These are phyloP conservation scores for Fraxinus sp. DNA, from an alignment of 305 asterid species.

Conservation along the genomic window DNA sequence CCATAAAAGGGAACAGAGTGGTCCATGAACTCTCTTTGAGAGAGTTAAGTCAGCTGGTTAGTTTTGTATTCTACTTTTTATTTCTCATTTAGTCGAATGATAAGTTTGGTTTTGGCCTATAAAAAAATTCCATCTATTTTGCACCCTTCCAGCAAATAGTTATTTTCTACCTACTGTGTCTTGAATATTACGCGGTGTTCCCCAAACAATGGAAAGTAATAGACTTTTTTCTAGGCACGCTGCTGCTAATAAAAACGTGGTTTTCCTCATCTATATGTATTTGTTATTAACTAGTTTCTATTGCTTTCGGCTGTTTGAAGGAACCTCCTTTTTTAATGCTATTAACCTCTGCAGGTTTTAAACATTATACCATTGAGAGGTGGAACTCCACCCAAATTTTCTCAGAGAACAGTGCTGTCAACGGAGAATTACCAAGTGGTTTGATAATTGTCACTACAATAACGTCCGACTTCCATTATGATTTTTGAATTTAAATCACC, in stretches of 20 bases:
- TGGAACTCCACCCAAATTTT: conserved; percentile 41
- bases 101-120: background rate
- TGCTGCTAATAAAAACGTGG: background rate
- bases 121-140: background rate
- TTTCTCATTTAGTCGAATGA: background rate
- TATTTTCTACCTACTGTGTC: background rate
- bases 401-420: conserved; percentile 42
- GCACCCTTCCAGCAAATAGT: background rate
- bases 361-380: conserved; percentile 39
- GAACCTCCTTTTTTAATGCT: background rate
- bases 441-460: conserved; percentile 13
- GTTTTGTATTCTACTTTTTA: background rate
- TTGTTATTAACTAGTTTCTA: background rate
- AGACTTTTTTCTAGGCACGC: background rate
- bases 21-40: background rate
- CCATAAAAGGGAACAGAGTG: background rate
- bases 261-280: background rate
- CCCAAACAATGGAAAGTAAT: background rate
- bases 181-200: background rate
- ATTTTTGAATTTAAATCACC: background rate
- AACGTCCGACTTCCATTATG: background rate
- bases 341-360: conserved; percentile 32
- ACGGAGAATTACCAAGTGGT: conserved; percentile 50
- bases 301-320: background rate
- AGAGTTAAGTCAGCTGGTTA: background rate